Base-by-base conservation (phyloP, 441 rosid species). In the Brassica balearica region DNA sequence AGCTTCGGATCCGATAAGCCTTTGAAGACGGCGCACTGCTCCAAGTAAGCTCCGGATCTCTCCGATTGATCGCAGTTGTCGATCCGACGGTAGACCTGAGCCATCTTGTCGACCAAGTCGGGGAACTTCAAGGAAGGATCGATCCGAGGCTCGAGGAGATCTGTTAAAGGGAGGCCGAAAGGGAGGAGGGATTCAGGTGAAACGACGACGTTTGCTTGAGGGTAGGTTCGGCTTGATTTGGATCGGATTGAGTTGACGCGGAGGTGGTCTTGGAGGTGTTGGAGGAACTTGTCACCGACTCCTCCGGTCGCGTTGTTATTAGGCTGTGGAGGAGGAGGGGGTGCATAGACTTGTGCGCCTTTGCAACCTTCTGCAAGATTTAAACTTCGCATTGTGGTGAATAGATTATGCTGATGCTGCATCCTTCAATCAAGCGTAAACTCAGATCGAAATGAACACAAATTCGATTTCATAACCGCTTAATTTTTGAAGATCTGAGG, bases 311-410 rank as follows among this genome's bases (percentile, higher is more conserved):
- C 48, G n/a, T 79, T 80, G 2, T 84, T 82, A 77, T 12, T 71
- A 12, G 75, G 68, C 1, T 73, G 74, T 76, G 75, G 85, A 36
- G 74, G 60, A 64, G 84, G 81, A 29, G 80, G 80, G 82, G 15
- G 93, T 74, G 75, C 89, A 63, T 86, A 89, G 2, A 92, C 89
- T 65, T 91, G 98, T 0, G 90, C 78, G 27, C 92, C 90, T 81
- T 92, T 93, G 82, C 94, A 96, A 43, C 95, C 93, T 67, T 96
- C 99, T 2, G 87, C 78, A 75, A 89, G 80, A 80, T 91, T 92
- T 84, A 95, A 72, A 85, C 92, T 90, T 80, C 99, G 94, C 91
- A 93, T 91, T 81, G 95, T 82, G 7, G 91, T 65, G 80, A 93
- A 89, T 66, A 89, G 79, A 78, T 89, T 92, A 60, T 90, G 87